Evolutionary conservation across 1,139 yeast species (phyloP), one percentile per base, ranked within the genome.

Genomic region (Taphrina sp.): DNA sequence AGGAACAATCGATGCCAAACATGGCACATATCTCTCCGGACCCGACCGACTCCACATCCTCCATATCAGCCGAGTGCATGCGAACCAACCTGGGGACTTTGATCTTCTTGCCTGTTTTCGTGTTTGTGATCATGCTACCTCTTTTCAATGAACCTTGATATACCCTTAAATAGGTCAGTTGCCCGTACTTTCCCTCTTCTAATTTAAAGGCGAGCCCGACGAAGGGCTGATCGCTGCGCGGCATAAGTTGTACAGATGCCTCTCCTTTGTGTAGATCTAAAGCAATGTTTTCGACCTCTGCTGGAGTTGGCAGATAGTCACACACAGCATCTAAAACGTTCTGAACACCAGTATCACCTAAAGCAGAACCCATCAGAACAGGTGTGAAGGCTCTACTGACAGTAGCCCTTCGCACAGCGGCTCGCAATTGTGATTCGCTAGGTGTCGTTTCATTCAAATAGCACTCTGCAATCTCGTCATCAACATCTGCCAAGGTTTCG

Each of bases 1-100:
- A 94, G n/a, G 97, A 85, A 78, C 99, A 92, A 71, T 94, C 98
- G 65, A 92, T 85, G 72, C 99, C 99, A 67, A 94, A 92, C 61
- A 98, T 92, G 56, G 99, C 99, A 75, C 99, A 94, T 65, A 92
- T 92, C 74, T 92, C 98, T 70, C 99, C 99, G 41, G 98, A 92
- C 24, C 95, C 94, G 66, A 88, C 86, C 74, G 89, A 96, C 55
- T 83, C 87, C 52, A 89, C 94, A 70, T 92, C 99, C 56, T 62
- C 64, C 64, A 62, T 62, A 71, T 92, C 98, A 63, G 90, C 88
- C 47, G 97, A 88, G 74, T 94, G 98, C 98, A 92, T 94, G 74
- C 97, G 85, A 56, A 90, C 98, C 66, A 92, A 77, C 69, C 98
- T 80, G n/a, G 97, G 79, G 55, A 92, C 87, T 75, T 94, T 92